Evolutionary conservation across 208 protist genomes (phyloP).

Genomic region (Acanthamoeba quina): DNA sequence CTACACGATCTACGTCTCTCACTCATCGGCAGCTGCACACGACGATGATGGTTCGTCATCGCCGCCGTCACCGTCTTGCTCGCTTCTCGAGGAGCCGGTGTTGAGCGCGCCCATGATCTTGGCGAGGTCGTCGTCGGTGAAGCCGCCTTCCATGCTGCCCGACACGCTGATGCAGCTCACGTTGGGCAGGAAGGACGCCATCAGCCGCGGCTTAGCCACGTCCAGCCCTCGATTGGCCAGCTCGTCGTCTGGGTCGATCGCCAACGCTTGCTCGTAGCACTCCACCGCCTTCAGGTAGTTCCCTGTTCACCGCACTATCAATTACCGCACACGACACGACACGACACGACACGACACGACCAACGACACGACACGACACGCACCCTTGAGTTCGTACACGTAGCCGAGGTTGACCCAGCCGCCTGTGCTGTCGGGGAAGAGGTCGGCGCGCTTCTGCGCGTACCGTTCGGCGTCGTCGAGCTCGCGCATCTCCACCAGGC

Average conservation of each 20-base stretch:
- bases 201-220: background rate
- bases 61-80: too few species aligned
- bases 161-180: slow-evolving; percentile 1
- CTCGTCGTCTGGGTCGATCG: background rate
- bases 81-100: background rate
- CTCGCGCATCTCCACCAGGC: background rate
- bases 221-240: background rate
- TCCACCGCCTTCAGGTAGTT: background rate
- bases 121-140: background rate
- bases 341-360: background rate
- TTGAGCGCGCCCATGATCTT: slow-evolving; percentile 16
- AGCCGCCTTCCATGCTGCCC: slow-evolving; percentile 10
- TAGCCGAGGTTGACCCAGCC: slow-evolving; percentile 17
- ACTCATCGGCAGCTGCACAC: too few species aligned
- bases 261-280: background rate
- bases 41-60: too few species aligned
- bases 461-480: background rate
- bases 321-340: background rate
- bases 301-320: background rate
- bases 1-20: too few species aligned
- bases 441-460: background rate
- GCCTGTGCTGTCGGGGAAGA: slow-evolving; percentile 18
- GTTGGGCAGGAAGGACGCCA: background rate
- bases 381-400: slow-evolving; percentile 12
- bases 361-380: background rate